Evolutionary conservation across 2,329 filamentous ascomycete species (phyloP).

Genomic region (Fusarium pilosicola): DNA sequence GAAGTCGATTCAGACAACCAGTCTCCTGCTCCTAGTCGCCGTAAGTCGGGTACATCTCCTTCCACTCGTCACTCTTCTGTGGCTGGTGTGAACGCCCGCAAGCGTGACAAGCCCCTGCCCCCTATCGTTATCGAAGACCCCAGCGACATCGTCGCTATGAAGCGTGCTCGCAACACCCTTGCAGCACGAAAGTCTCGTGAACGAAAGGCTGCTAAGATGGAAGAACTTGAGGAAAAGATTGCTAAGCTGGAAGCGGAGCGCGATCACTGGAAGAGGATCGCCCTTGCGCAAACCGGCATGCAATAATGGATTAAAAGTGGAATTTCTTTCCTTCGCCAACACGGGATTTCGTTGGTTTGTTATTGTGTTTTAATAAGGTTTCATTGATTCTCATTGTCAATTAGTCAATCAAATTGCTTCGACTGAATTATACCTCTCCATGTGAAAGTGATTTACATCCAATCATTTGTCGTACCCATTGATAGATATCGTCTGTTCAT

Average conservation of each 20-base stretch:
- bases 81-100: constrained; percentile 76
- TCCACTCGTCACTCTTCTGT: constrained; percentile 71
- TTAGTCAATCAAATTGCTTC: constrained; percentile 17
- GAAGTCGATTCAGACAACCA: constrained; percentile 59
- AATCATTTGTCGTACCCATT: not conserved
- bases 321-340: constrained; percentile 45
- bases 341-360: constrained; percentile 32
- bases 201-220: constrained; percentile 81
- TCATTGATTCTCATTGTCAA: constrained; percentile 18
- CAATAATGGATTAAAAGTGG: constrained; percentile 46
- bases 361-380: constrained; percentile 28
- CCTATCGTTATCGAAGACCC: constrained; percentile 81
- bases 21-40: constrained; percentile 51
- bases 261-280: constrained; percentile 72
- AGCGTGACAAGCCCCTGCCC: constrained; percentile 82
- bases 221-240: constrained; percentile 79
- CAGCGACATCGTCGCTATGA: constrained; percentile 80
- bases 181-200: constrained; percentile 93
- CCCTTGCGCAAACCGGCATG: constrained; percentile 54
- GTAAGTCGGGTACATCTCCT: constrained; percentile 61
- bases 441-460: not conserved
- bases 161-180: constrained; percentile 92
- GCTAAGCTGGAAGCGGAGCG: constrained; percentile 73
- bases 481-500: too few relatives aligned
- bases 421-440: not conserved